Base-by-base conservation (phyloP, 352 stramenopile genomes). In the Pythium folliculosum region DNA sequence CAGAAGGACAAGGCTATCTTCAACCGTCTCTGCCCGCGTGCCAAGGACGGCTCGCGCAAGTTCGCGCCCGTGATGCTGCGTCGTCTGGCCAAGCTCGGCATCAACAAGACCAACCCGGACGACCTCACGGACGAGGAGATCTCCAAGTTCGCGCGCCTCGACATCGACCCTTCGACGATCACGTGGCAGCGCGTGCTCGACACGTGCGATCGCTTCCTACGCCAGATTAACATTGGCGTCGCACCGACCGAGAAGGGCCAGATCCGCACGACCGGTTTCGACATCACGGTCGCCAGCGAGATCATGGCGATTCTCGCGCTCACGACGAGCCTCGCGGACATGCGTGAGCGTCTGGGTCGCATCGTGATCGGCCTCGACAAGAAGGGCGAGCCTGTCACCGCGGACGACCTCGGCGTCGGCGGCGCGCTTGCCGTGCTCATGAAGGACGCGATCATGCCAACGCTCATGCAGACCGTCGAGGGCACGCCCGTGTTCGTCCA, bases 221-320 rank as follows among this genome's bases (percentile, higher is more conserved):
- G 97, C 22, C 79, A 89, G 14, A 78, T 99, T 16, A 89, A 85
- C 45, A 78, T 99, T 19, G 97, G 97, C 19, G 77, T 90, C 53
- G 97, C 88, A 6, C 72, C 84, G 16, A 94, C 91, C 4, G 97
- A 99, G 77, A 98, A 97, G 56, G 90, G 85, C 27, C 88, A 91
- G 69, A 81, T 74, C 9, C 82, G 85, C 50, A 80, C 56, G 17
- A 94, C 84, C 51, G 80, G 84, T 23, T 93, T 93, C 57, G 83
- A 95, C 65, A 97, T 91, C 70, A 82, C 65, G n/a, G 98, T 99
- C 4, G 98, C 98, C 1, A 98, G 89, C 43, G 97, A 99, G 78
- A 97, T 99, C 72, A 99, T 99, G 97, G 97, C 97, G 37, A 97
- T 99, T 23, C 78, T 99, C 56, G 96, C 96, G 25, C 80, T 99